A percentile compares a stretch with the other conserved stretches of the same genome.
Evolutionary conservation across 1,284 basidiomycete species (phyloP).

Genomic region (Sparassis latifolia): DNA sequence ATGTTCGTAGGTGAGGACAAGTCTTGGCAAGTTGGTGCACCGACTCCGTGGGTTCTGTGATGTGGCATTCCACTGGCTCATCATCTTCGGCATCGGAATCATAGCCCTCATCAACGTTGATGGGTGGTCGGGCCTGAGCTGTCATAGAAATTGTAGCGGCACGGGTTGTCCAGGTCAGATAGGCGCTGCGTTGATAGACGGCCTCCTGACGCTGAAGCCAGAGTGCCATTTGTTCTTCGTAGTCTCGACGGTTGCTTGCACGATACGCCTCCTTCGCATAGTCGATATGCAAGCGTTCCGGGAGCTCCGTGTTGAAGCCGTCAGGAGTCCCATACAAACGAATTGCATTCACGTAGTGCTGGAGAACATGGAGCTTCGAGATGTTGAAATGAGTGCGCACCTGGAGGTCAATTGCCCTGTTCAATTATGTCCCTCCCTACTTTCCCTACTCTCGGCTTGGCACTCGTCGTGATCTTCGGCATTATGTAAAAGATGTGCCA

Average conservation of each 20-base stretch:
- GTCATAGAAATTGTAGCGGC: not conserved
- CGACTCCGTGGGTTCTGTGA: not conserved
- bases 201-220: constrained; percentile 16
- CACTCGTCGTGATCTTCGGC: too few relatives aligned
- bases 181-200: not conserved
- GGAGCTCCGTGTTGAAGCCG: constrained; percentile 26
- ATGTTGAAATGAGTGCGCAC: constrained; percentile 30
- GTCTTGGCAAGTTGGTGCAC: not conserved
- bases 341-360: constrained; percentile 27
- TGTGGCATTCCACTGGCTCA: too few relatives aligned
- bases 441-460: too few relatives aligned
- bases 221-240: constrained; percentile 26
- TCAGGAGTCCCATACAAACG: constrained; percentile 22
- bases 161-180: not conserved
- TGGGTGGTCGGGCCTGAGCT: too few relatives aligned
- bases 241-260: constrained; percentile 19
- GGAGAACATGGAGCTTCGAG: constrained; percentile 30
- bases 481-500: too few relatives aligned
- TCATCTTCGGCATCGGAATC: not conserved
- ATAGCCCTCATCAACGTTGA: too few relatives aligned
- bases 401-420: constrained; percentile 14
- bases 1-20: constrained; percentile 2
- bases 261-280: constrained; percentile 23
- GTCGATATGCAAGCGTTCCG: constrained; percentile 22
- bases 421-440: too few relatives aligned